A percentile compares a stretch with the other conserved stretches of the same genome.
Evolutionary conservation across 2,329 filamentous ascomycete species (phyloP).

Genomic region (Neonectria hederae): DNA sequence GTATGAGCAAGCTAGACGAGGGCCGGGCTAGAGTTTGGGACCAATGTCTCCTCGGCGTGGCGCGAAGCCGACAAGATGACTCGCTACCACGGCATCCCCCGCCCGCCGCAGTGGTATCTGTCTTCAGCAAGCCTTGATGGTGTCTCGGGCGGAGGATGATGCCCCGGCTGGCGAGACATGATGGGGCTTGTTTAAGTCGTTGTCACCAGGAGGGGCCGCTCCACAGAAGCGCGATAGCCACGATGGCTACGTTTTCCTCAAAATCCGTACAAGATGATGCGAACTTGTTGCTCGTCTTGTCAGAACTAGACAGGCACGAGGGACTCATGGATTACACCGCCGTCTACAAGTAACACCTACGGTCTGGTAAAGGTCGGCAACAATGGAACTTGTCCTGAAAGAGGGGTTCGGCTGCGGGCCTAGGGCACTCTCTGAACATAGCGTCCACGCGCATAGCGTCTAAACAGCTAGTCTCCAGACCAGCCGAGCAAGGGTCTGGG

Average conservation of each 20-base stretch:
- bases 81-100: constrained; percentile 15
- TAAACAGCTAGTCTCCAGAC: constrained; percentile 14
- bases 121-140: constrained; percentile 6
- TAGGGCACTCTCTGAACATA: constrained; percentile 20
- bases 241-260: background rate
- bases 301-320: constrained; percentile 11
- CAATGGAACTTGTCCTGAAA: constrained; percentile 4
- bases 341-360: constrained; percentile 14
- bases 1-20: constrained; percentile 13
- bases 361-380: constrained; percentile 12
- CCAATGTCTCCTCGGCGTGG: constrained; percentile 27
- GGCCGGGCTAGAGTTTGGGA: constrained; percentile 16
- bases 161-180: constrained; percentile 1
- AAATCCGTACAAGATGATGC: background rate
- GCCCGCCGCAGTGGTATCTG: constrained; percentile 17
- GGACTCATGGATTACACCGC: constrained; percentile 16
- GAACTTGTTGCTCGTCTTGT: constrained; percentile 13
- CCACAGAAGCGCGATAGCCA: constrained; percentile 1
- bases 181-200: background rate
- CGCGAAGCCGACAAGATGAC: constrained; percentile 19
- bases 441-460: constrained; percentile 20
- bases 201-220: constrained; percentile 12
- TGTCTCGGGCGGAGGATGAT: background rate
- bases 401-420: constrained; percentile 20
- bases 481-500: constrained; percentile 36